Evolutionary conservation across 495 filamentous ascomycete species (phyloP).

Genomic region (Penicillium macrosclerotiorum): DNA sequence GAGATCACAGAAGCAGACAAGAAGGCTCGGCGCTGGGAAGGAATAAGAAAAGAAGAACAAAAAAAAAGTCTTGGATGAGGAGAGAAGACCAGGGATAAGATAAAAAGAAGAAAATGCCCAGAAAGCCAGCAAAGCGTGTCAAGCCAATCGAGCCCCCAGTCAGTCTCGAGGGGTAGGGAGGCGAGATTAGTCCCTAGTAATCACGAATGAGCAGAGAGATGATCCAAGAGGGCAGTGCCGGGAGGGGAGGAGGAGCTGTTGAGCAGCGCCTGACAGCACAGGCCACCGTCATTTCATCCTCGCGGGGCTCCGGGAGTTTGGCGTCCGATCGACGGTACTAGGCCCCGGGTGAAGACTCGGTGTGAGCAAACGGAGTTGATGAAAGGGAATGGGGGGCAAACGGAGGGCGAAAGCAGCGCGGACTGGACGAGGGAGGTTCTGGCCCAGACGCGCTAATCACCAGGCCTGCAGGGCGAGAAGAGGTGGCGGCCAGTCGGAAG

Average conservation of each 20-base stretch:
- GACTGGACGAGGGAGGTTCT: neutral
- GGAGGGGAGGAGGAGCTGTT: neutral
- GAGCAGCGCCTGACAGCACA: neutral
- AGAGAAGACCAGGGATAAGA: neutral
- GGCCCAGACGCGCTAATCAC: neutral
- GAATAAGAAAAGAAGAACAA: neutral
- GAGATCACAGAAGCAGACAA: neutral
- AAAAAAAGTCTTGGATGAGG: neutral
- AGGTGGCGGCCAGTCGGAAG: neutral
- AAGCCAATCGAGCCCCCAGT: too few relatives aligned
- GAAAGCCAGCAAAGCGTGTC: constrained; percentile 1
- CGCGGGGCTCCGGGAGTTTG: too few relatives aligned
- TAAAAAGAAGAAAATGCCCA: constrained; percentile 1
- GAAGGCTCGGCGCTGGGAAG: too few relatives aligned
- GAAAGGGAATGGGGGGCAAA: too few relatives aligned
- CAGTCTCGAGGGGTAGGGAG: too few relatives aligned
- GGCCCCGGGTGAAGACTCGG: too few relatives aligned
- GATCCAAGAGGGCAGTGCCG: neutral
- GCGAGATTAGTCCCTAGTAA: too few relatives aligned
- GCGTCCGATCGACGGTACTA: too few relatives aligned
- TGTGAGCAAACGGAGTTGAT: neutral
- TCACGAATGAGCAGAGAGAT: too few relatives aligned
- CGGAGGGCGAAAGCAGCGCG: too few relatives aligned
- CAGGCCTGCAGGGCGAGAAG: neutral
- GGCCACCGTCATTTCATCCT: neutral